Evolutionary conservation across 2,329 filamentous ascomycete genomes (phyloP).

Genomic region (Parasarocladium wereldwijsianum): DNA sequence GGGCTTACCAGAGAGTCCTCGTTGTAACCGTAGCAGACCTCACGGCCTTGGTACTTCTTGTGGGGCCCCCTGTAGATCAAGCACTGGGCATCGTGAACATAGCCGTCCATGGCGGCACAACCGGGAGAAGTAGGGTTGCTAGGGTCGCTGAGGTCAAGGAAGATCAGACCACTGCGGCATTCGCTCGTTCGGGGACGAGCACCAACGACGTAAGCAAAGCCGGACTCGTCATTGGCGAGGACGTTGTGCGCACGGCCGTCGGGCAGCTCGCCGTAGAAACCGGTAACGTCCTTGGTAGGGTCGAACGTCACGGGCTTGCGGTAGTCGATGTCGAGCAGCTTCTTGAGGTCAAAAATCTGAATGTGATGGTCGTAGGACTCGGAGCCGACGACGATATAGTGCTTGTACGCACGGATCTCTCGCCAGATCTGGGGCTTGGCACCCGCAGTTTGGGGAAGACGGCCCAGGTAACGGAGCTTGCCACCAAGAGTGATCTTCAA

Average conservation of each 20-base stretch:
- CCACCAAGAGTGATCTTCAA: slow-evolving; percentile 25
- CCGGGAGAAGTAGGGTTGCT: slow-evolving; percentile 36
- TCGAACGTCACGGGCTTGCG: slow-evolving; percentile 16
- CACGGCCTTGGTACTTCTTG: slow-evolving; percentile 17
- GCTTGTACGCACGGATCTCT: slow-evolving; percentile 30
- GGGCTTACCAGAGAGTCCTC: slow-evolving; percentile 15
- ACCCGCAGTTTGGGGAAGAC: slow-evolving; percentile 28
- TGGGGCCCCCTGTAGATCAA: slow-evolving; percentile 34
- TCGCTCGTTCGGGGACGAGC: slow-evolving; percentile 13
- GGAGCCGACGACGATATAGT: slow-evolving; percentile 22
- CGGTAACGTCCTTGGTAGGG: slow-evolving; percentile 15
- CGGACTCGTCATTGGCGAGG: slow-evolving; percentile 21
- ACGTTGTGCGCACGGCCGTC: slow-evolving; percentile 8
- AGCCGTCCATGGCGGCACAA: slow-evolving; percentile 39
- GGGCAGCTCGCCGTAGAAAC: slow-evolving; percentile 15
- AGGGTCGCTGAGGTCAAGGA: slow-evolving; percentile 37
- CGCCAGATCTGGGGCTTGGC: slow-evolving; percentile 31
- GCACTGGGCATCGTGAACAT: slow-evolving; percentile 48
- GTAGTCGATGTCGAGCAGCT: slow-evolving; percentile 32
- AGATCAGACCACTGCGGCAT: slow-evolving; percentile 40
- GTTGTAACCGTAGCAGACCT: slow-evolving; percentile 43
- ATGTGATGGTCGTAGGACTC: slow-evolving; percentile 36
- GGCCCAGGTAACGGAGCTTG: slow-evolving; percentile 36
- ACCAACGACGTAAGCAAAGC: slow-evolving; percentile 30
- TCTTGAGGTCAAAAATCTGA: slow-evolving; percentile 49